These are phyloP conservation scores for Blastobotrys buckinghamii DNA, from an alignment of 1,139 yeast genomes.

Conservation along the genomic window DNA sequence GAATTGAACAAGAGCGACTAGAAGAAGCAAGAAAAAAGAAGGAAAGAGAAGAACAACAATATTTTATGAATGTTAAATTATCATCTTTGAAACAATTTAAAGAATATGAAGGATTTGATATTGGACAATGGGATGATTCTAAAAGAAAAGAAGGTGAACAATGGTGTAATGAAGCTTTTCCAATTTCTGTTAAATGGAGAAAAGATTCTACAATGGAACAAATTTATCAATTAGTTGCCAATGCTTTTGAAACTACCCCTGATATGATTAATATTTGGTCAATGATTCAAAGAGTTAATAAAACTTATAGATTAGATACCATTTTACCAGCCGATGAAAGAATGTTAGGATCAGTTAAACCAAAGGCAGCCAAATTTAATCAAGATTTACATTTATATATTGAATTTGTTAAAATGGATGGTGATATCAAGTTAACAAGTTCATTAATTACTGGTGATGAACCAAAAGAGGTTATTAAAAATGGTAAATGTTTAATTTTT, in stretches of 20 bases:
- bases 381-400: slow-evolving; percentile 30
- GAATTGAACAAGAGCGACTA: slow-evolving; percentile 55
- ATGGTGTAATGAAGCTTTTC: slow-evolving; percentile 36
- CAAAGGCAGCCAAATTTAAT: slow-evolving; percentile 14
- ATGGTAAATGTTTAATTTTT: slow-evolving; percentile 42
- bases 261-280: slow-evolving; percentile 54
- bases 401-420: slow-evolving; percentile 33
- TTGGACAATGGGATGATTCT: slow-evolving; percentile 39
- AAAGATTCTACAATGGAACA: slow-evolving; percentile 52
- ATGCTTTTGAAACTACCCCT: slow-evolving; percentile 38
- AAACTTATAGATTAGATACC: slow-evolving; percentile 60
- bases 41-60: slow-evolving; percentile 73
- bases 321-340: slow-evolving; percentile 40
- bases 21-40: slow-evolving; percentile 52
- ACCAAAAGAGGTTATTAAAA: background rate
- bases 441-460: background rate
- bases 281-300: slow-evolving; percentile 65
- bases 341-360: slow-evolving; percentile 42
- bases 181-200: slow-evolving; percentile 48
- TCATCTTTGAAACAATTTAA: slow-evolving; percentile 49
- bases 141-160: slow-evolving; percentile 23
- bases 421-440: background rate
- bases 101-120: slow-evolving; percentile 68
- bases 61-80: slow-evolving; percentile 58
- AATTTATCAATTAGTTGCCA: slow-evolving; percentile 47